Base-by-base conservation (phyloP, 2,329 filamentous ascomycete species). In the Biscogniauxia mediterranea region DNA sequence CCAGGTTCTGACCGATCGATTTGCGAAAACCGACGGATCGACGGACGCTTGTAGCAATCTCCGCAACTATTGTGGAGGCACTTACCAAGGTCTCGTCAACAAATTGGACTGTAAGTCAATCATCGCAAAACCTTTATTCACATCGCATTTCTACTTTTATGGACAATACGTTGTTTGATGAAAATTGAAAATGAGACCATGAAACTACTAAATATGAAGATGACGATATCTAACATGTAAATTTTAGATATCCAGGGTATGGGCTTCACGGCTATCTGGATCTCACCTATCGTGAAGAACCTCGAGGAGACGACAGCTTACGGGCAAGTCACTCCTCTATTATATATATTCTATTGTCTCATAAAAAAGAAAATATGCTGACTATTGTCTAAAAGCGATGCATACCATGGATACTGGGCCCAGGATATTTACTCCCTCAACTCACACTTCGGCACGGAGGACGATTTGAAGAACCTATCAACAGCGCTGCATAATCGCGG, bases 371-470 rank as follows among this genome's bases (percentile, higher is more conserved):
- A n/a, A 25, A 19, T n/a, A 32, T 28, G 56, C 50, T 20, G 56
- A 42, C 13, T 5, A 51, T 13, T 46, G 9, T 15, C 9, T 21
- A n/a, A n/a, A 50, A 74, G 79, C 8, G 67, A 74, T 20, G 75
- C 78, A 9, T 82, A 80, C 61, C 78, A 83, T 57, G 81, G 80
- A 6, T 84, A 82, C 69, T 83, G 81, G 81, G 79, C 80, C n/a
- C 76, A 81, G 61, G 76, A 83, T 58, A 74, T 83, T 21, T 81
- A 82, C 66, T 66, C 72, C 8, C 66, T 87, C 32, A 90, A 90
- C 68, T 82, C 83, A 0, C 79, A 83, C 21, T 89, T 89, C 64
- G 87, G 87, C 5, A 84, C 88, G 69, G 73, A 84, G 66, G 78
- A 80, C 8, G 78, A 87, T 62, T 72, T 87, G 46, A 74, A 75